Evolutionary conservation across 2,329 filamentous ascomycete species (phyloP).

Genomic region (Trichoderma koningii): DNA sequence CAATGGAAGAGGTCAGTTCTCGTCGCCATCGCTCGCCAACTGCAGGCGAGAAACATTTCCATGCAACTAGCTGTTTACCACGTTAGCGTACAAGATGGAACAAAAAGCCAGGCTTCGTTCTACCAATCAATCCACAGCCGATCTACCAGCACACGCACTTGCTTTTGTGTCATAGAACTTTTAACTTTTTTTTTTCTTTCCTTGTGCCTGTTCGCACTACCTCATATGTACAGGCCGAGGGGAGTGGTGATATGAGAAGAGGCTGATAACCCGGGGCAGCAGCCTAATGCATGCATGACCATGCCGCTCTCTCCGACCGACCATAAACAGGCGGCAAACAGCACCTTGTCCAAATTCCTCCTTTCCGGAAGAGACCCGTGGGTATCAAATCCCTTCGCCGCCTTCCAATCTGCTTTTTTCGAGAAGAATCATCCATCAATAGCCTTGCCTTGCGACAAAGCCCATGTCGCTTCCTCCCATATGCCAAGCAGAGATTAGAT

Average conservation of each 20-base stretch:
- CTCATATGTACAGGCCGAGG: conserved; percentile 42
- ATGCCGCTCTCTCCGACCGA: conserved; percentile 31
- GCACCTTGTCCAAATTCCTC: conserved; percentile 32
- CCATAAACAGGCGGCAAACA: conserved; percentile 28
- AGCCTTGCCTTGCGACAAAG: conserved; percentile 16
- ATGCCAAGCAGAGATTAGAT: conserved; percentile 27
- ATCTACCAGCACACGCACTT: conserved; percentile 20
- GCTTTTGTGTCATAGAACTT: conserved; percentile 16
- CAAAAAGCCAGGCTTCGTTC: background rate
- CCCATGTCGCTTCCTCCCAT: conserved; percentile 23
- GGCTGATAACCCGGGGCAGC: conserved; percentile 24
- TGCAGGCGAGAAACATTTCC: conserved; percentile 12
- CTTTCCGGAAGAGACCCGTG: conserved; percentile 30
- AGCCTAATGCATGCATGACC: conserved; percentile 28
- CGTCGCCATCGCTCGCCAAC: conserved; percentile 20
- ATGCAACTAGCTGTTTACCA: conserved; percentile 23
- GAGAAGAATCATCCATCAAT: conserved; percentile 27
- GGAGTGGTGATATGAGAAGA: conserved; percentile 30
- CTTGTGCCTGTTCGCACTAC: conserved; percentile 46
- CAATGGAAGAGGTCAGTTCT: background rate
- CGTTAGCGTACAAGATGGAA: conserved; percentile 24
- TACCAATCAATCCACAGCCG: conserved; percentile 15
- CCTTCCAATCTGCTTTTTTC: conserved; percentile 23
- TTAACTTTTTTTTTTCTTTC: conserved; percentile 32
- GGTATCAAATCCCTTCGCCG: conserved; percentile 22